Base-by-base conservation (phyloP, 1,139 yeast genomes). In the Taphrina confusa region DNA sequence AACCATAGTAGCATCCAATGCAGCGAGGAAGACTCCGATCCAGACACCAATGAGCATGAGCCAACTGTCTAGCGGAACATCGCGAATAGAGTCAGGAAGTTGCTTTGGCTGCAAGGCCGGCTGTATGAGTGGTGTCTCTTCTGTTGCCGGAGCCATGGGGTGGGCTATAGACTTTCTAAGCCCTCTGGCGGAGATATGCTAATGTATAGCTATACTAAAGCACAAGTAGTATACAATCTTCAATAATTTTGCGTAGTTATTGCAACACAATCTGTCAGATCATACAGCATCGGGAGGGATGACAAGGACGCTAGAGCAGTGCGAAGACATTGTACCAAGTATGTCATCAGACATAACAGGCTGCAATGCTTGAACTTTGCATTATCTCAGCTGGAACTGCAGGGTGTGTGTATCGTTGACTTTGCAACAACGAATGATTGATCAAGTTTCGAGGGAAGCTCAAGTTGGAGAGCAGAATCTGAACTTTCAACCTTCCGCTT, bases 21-120 rank as follows among this genome's bases (percentile, higher is more conserved):
- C 58, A 70, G 1, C 81, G 8, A 56, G 49, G 16, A 45, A 56
- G 22, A 56, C 46, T 28, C 60, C 60, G 12, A 56, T 37, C 33
- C 42, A 47, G 27, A 56, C 44, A 14, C 60, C 60, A n/a, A 34
- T 14, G 16, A 56, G 40, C 54, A 46, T 37, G 39, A 54, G 31
- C 58, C 58, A 54, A n/a, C 36, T 42, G 33, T 28, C 34, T 8
- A 33, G 36, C 16, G 58, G 58, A 6, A 54, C 58, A 20, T 33
- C 51, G 6, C 47, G 16, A 4, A 54, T 16, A 9, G 45, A 28
- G 27, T 54, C 51, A n/a, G 58, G 58, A 25, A 54, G 18, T 9
- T 27, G 36, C 40, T 22, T 47, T 22, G 37, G 1, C 18, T 5
- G 31, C 11, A 12, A 9, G 2, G 9, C 14, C 14, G 25, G 22